Evolutionary conservation across 148 eudicot genomes (phyloP).

Genomic region (Vaccinium myrtillus): DNA sequence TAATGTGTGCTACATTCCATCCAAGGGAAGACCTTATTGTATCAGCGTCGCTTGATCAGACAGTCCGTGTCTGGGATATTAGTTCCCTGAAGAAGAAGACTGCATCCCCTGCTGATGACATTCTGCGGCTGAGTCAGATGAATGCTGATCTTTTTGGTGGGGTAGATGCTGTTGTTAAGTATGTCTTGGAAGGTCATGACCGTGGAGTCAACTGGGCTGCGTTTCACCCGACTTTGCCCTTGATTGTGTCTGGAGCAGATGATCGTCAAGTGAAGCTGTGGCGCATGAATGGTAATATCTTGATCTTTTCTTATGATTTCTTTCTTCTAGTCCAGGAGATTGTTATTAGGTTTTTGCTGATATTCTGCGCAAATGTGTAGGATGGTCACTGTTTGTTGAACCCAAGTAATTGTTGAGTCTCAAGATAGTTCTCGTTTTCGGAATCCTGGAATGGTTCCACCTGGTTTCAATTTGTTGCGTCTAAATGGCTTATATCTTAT

Average conservation of each 20-base stretch:
- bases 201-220: slow-evolving; percentile 98
- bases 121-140: slow-evolving; percentile 73
- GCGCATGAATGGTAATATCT: slow-evolving; percentile 83
- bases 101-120: slow-evolving; percentile 79
- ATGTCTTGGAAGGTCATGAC: slow-evolving; percentile 92
- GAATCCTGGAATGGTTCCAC: slow-evolving; percentile 2
- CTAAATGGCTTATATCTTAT: neutral
- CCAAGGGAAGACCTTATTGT: slow-evolving; percentile 92
- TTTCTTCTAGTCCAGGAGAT: neutral
- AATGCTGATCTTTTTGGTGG: slow-evolving; percentile 86
- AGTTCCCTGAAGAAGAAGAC: slow-evolving; percentile 72
- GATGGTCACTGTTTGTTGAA: neutral
- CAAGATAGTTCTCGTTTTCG: neutral
- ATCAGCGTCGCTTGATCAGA: slow-evolving; percentile 93
- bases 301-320: slow-evolving; percentile 4
- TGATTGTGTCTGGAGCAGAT: slow-evolving; percentile 94
- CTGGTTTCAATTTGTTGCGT: neutral
- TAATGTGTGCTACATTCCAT: slow-evolving; percentile 94
- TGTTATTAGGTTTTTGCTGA: slow-evolving; percentile 2
- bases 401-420: neutral
- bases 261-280: slow-evolving; percentile 94
- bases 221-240: slow-evolving; percentile 85
- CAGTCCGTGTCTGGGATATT: slow-evolving; percentile 96
- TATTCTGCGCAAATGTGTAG: neutral
- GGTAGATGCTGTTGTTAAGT: slow-evolving; percentile 91